These are phyloP conservation scores for Populus hybrid DNA, from an alignment of 441 rosid species.

Conservation along the genomic window DNA sequence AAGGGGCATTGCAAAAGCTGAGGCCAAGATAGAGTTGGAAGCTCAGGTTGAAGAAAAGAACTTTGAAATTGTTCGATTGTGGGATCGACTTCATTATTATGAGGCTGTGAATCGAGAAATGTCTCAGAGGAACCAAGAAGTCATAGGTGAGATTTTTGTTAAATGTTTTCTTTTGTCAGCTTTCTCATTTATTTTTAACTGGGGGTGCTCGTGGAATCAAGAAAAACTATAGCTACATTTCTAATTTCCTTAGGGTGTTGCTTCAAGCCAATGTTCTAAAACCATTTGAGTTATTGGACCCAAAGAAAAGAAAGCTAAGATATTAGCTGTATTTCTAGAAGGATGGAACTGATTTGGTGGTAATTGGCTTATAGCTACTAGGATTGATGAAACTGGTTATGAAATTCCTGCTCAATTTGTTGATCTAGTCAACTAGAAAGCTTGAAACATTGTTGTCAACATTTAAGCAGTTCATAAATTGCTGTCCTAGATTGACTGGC, in stretches of 20 bases:
- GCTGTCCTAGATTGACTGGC: neutral
- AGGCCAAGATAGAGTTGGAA: slow-evolving; percentile 69
- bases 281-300: neutral
- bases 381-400: neutral
- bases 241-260: neutral
- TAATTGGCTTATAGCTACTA: neutral
- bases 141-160: slow-evolving; percentile 50
- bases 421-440: neutral
- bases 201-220: neutral
- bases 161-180: neutral
- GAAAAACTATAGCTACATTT: neutral
- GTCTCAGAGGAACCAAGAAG: slow-evolving; percentile 87
- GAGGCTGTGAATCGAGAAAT: slow-evolving; percentile 79
- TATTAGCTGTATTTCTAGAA: neutral
- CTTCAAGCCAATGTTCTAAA: neutral
- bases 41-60: slow-evolving; percentile 60
- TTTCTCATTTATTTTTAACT: neutral
- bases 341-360: neutral
- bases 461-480: neutral
- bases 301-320: neutral
- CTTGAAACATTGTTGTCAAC: neutral
- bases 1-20: slow-evolving; percentile 75
- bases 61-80: slow-evolving; percentile 73
- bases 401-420: neutral
- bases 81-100: slow-evolving; percentile 72